Evolutionary conservation across 1,284 basidiomycete species (phyloP).

Genomic region (Hymenochaete sp.): DNA sequence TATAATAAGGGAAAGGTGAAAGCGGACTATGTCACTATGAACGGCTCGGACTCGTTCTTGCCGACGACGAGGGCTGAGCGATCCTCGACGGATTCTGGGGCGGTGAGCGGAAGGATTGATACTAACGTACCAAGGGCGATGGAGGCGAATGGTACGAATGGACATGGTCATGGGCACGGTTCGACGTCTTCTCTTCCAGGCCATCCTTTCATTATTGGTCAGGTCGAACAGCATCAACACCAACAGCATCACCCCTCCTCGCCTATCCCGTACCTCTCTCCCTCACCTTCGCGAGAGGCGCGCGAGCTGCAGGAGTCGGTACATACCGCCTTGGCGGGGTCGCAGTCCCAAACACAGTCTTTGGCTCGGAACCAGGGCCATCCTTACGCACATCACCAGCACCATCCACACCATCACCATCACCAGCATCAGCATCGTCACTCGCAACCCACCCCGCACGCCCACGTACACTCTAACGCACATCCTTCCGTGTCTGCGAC

Average conservation of each 20-base stretch:
- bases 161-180: constrained; percentile 5
- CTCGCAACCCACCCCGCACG: background rate
- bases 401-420: background rate
- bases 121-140: background rate
- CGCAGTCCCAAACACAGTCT: too few species aligned
- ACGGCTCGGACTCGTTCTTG: constrained; percentile 5
- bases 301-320: constrained; percentile 37
- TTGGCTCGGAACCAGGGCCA: too few species aligned
- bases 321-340: constrained; percentile 32
- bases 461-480: background rate
- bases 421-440: background rate
- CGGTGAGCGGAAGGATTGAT: too few species aligned
- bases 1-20: constrained; percentile 20
- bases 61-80: background rate
- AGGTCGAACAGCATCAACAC: constrained; percentile 21
- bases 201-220: constrained; percentile 16
- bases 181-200: background rate
- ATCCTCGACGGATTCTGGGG: background rate
- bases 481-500: constrained; percentile 18
- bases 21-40: constrained; percentile 21
- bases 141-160: background rate
- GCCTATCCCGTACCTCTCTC: constrained; percentile 21
- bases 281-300: constrained; percentile 26
- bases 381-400: constrained; percentile 3
- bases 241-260: constrained; percentile 14